Percentiles rank a stretch among this genome's conserved stretches.
These are phyloP conservation scores for Microdochium nivale DNA, from an alignment of 2,329 filamentous ascomycete species.

Conservation along the genomic window DNA sequence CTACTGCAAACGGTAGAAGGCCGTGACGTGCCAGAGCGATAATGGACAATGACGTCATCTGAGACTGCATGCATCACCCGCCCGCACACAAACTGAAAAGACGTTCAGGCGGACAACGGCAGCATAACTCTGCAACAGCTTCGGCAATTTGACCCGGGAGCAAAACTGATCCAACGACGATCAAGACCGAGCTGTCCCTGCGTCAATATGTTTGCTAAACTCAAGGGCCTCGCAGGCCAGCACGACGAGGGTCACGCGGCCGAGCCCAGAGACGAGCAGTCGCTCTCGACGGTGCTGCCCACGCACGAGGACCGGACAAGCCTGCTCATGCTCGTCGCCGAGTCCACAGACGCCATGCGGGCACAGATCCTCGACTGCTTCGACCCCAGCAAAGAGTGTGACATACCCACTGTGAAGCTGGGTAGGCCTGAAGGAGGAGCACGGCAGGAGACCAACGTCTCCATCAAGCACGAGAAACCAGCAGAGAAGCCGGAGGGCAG, in stretches of 20 bases:
- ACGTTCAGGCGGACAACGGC: too few relatives aligned
- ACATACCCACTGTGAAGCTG: background rate
- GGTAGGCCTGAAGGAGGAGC: background rate
- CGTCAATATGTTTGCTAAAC: constrained; percentile 6
- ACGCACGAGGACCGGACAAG: constrained; percentile 9
- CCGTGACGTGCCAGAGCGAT: too few relatives aligned
- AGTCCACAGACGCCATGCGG: constrained; percentile 8
- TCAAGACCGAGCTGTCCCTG: too few relatives aligned
- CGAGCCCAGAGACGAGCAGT: constrained; percentile 6
- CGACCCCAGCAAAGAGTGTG: constrained; percentile 5
- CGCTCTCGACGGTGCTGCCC: constrained; percentile 9
- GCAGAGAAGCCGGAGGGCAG: constrained; percentile 1
- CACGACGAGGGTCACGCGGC: background rate
- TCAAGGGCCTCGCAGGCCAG: constrained; percentile 4
- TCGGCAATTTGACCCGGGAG: too few relatives aligned
- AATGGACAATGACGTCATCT: too few relatives aligned
- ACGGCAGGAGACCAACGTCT: background rate
- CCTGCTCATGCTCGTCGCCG: constrained; percentile 8
- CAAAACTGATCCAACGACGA: too few relatives aligned
- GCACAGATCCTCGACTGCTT: constrained; percentile 7
- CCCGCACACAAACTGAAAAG: too few relatives aligned
- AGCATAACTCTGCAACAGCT: too few relatives aligned
- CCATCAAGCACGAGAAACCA: constrained; percentile 1
- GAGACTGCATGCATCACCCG: too few relatives aligned
- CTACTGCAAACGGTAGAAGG: too few relatives aligned